Evolutionary conservation across 495 filamentous ascomycete species (phyloP).

Genomic region (Neurospora sp.): DNA sequence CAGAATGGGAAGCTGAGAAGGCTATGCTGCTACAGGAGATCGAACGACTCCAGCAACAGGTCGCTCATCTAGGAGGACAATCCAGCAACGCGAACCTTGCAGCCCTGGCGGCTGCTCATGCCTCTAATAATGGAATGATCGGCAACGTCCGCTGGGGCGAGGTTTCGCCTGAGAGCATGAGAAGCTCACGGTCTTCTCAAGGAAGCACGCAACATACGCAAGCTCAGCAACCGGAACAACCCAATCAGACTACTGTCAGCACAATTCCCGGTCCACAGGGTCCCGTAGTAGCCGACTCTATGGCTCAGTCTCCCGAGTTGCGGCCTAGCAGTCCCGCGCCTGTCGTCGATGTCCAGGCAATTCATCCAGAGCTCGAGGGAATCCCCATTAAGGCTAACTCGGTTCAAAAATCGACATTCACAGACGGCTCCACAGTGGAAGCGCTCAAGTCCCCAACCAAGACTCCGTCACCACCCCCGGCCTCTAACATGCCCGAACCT

Average conservation of each 20-base stretch:
- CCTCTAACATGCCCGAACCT: slow-evolving; percentile 3
- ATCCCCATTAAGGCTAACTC: slow-evolving; percentile 32
- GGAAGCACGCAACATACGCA: slow-evolving; percentile 1
- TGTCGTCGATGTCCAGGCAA: slow-evolving; percentile 33
- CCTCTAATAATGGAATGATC: slow-evolving; percentile 8
- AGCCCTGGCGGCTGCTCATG: slow-evolving; percentile 9
- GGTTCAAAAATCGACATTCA: slow-evolving; percentile 34
- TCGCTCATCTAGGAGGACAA: slow-evolving; percentile 12
- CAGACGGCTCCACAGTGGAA: slow-evolving; percentile 16
- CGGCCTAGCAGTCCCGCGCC: slow-evolving; percentile 16
- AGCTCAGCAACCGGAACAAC: background rate
- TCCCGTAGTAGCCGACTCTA: slow-evolving; percentile 6
- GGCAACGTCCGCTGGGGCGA: slow-evolving; percentile 16
- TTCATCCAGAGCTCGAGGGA: slow-evolving; percentile 36
- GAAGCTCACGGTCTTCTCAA: slow-evolving; percentile 20
- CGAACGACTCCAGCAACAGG: slow-evolving; percentile 22
- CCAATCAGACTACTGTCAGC: background rate
- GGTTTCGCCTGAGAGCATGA: slow-evolving; percentile 15
- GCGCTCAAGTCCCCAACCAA: slow-evolving; percentile 11
- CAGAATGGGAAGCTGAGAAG: slow-evolving; percentile 30
- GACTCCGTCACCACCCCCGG: slow-evolving; percentile 13
- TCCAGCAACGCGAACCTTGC: slow-evolving; percentile 7
- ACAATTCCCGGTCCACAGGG: background rate
- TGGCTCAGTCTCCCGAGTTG: slow-evolving; percentile 8
- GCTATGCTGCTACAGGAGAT: slow-evolving; percentile 15